These are phyloP conservation scores for Fusarium kyushuense DNA, from an alignment of 2,329 filamentous ascomycete species.

Conservation along the genomic window DNA sequence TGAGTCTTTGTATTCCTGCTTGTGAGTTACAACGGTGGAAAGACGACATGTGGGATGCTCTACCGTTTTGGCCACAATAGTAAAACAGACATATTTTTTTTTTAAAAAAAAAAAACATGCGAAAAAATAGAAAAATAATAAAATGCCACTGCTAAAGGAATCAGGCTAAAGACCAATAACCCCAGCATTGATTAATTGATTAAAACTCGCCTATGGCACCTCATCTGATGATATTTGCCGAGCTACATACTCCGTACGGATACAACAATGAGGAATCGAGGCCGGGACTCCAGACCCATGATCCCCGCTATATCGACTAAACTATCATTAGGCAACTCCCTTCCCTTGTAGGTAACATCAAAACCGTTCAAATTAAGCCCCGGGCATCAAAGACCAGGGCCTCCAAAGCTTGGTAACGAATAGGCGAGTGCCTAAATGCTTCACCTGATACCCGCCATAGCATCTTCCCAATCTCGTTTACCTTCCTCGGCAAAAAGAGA, in stretches of 20 bases:
- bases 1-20: not conserved
- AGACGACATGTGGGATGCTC: not conserved
- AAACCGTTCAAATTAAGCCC: conserved; percentile 23
- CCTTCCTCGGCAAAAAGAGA: conserved; percentile 18
- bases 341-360: conserved; percentile 11
- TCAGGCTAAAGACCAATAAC: conserved; percentile 28
- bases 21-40: not conserved
- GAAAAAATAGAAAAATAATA: not conserved
- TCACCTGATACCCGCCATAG: conserved; percentile 35
- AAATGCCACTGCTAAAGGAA: conserved; percentile 2
- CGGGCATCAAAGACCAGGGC: not conserved
- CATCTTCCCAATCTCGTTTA: conserved; percentile 27
- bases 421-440: conserved; percentile 32
- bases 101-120: not conserved
- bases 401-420: conserved; percentile 24
- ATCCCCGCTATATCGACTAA: conserved; percentile 14
- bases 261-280: conserved; percentile 1
- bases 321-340: not conserved
- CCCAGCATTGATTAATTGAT: conserved; percentile 5
- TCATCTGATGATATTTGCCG: conserved; percentile 29
- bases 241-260: conserved; percentile 6
- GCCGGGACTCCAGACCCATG: conserved; percentile 35
- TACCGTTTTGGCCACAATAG: conserved; percentile 14
- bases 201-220: conserved; percentile 23
- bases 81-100: conserved; percentile 2